Conservation (phyloP, 2,329 filamentous ascomycete species). For the Colletotrichum coccodes region DNA sequence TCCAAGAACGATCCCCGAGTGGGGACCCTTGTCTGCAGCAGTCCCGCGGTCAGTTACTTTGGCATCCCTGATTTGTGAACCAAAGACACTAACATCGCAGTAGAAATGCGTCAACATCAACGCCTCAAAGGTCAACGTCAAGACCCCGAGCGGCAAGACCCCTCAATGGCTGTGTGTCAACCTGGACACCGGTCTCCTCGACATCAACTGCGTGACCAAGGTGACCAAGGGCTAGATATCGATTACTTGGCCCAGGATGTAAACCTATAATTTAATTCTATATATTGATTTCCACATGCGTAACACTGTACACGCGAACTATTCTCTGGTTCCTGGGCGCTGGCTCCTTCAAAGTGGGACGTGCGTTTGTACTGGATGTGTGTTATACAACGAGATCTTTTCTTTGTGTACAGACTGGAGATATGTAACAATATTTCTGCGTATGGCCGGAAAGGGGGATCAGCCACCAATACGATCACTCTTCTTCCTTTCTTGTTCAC, state of each 20-base stretch:
- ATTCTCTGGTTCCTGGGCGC: neutral
- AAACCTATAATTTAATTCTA: neutral
- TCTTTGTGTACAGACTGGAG: too few relatives aligned
- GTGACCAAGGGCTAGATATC: conserved; percentile 12
- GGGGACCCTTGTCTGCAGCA: conserved; percentile 33
- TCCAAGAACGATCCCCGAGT: conserved; percentile 31
- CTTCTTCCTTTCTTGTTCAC: neutral
- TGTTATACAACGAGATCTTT: too few relatives aligned
- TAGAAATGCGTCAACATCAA: conserved; percentile 33
- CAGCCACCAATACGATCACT: too few relatives aligned
- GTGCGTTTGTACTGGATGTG: neutral
- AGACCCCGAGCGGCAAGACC: conserved; percentile 27
- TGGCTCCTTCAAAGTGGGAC: neutral
- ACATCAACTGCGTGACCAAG: conserved; percentile 28
- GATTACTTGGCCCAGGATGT: neutral
- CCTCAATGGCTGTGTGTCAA: conserved; percentile 30
- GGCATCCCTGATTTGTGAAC: too few relatives aligned
- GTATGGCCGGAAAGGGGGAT: too few relatives aligned
- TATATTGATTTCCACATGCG: neutral
- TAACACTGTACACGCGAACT: neutral
- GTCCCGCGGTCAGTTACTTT: conserved; percentile 7
- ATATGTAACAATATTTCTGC: too few relatives aligned
- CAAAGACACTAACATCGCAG: neutral
- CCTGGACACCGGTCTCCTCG: conserved; percentile 24
- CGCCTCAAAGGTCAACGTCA: conserved; percentile 28